Conservation (phyloP, 768 basidiomycete genomes). For the Agrocybe praecox region DNA sequence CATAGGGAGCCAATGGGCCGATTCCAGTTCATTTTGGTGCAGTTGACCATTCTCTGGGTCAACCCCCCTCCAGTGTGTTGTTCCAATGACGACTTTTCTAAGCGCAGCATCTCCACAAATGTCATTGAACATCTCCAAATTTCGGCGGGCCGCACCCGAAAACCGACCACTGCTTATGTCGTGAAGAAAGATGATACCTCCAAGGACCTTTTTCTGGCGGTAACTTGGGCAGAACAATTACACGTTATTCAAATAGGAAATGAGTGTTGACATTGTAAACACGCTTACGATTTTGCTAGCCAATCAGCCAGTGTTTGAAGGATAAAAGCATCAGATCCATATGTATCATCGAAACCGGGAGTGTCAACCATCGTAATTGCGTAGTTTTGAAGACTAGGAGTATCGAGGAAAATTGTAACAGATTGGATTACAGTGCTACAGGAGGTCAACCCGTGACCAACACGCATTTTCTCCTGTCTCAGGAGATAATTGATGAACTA, state of each 20-base stretch:
- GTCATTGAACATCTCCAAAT: constrained; percentile 1
- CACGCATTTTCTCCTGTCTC: background rate
- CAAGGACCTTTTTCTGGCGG: constrained; percentile 2
- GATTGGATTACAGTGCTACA: constrained; percentile 1
- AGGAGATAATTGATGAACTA: constrained; percentile 11
- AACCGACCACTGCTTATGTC: background rate
- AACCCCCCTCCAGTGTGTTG: background rate
- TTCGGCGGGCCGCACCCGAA: background rate
- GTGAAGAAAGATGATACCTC: background rate
- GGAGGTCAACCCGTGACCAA: constrained; percentile 4
- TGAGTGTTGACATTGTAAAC: too few species aligned
- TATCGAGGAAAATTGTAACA: background rate
- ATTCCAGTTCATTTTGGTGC: background rate
- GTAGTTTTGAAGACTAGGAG: background rate
- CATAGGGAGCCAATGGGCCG: background rate
- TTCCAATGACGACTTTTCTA: background rate
- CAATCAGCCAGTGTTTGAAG: background rate
- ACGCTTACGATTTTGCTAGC: background rate
- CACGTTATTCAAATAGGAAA: background rate
- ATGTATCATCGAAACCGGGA: constrained; percentile 10
- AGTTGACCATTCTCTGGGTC: background rate
- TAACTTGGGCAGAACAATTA: background rate
- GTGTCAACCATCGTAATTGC: constrained; percentile 6
- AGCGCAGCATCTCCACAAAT: constrained; percentile 1
- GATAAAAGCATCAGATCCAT: background rate